A percentile compares a stretch with the other conserved stretches of the same genome.
Conservation (phyloP, 2,329 filamentous ascomycete species). For the Botrytis paeoniae region DNA sequence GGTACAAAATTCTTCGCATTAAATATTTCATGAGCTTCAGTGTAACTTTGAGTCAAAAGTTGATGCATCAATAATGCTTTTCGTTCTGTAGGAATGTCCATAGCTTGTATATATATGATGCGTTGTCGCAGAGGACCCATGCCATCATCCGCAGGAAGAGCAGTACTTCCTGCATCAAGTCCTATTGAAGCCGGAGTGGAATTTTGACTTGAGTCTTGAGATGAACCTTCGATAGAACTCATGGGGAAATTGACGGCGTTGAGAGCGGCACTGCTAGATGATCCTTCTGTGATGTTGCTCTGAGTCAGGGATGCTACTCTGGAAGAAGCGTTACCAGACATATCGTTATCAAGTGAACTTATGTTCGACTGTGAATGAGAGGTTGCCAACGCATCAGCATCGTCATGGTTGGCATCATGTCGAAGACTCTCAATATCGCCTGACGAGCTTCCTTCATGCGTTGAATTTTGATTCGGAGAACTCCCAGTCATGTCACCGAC, state of each 20-base stretch:
- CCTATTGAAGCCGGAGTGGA: slow-evolving; percentile 19
- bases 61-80: slow-evolving; percentile 72
- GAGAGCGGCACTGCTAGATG: slow-evolving; percentile 18
- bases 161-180: slow-evolving; percentile 28
- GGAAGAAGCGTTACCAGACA: slow-evolving; percentile 33
- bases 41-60: slow-evolving; percentile 67
- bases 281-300: slow-evolving; percentile 26
- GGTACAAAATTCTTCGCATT: slow-evolving; percentile 32
- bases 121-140: slow-evolving; percentile 65
- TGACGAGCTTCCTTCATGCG: slow-evolving; percentile 23
- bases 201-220: slow-evolving; percentile 30
- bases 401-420: not conserved
- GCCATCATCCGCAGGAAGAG: slow-evolving; percentile 70
- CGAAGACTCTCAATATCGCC: not conserved
- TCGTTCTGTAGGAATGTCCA: slow-evolving; percentile 55
- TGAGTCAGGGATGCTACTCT: slow-evolving; percentile 30
- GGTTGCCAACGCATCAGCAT: not conserved
- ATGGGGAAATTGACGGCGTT: slow-evolving; percentile 23
- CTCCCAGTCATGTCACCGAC: slow-evolving; percentile 13
- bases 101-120: slow-evolving; percentile 66
- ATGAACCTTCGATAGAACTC: slow-evolving; percentile 30
- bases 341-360: slow-evolving; percentile 30
- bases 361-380: slow-evolving; percentile 22
- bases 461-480: slow-evolving; percentile 27
- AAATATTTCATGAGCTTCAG: slow-evolving; percentile 42